Evolutionary conservation across 2,329 filamentous ascomycete genomes (phyloP).

Genomic region (Allantophomopsis lycopodina): DNA sequence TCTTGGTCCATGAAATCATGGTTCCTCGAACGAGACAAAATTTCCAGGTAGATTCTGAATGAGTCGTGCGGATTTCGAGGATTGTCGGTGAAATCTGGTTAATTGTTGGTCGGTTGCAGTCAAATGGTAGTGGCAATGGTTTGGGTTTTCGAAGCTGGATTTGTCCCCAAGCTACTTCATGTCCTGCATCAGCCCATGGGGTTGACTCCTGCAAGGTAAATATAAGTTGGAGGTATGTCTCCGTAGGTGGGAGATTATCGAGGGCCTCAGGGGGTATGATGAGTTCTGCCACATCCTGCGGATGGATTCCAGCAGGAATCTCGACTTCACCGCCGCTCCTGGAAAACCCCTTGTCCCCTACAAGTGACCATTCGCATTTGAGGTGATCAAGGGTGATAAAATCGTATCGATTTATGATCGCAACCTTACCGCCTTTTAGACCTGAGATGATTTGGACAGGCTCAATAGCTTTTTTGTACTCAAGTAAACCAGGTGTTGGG

Average conservation of each 20-base stretch:
- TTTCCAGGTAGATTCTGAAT: constrained; percentile 21
- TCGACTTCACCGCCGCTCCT: constrained; percentile 15
- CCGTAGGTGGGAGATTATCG: constrained; percentile 11
- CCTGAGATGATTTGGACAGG: constrained; percentile 20
- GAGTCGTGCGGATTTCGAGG: constrained; percentile 6
- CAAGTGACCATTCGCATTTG: constrained; percentile 26
- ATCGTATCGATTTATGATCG: constrained; percentile 32
- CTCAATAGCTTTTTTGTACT: constrained; percentile 26
- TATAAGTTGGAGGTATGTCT: constrained; percentile 32
- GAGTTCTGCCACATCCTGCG: constrained; percentile 11
- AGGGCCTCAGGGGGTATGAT: constrained; percentile 4
- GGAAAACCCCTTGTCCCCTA: constrained; percentile 18
- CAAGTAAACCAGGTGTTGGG: constrained; percentile 24
- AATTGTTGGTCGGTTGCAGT: constrained; percentile 8
- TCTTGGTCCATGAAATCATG: constrained; percentile 26
- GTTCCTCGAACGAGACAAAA: constrained; percentile 28
- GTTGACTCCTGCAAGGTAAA: constrained; percentile 29
- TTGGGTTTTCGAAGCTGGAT: constrained; percentile 23
- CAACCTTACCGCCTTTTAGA: constrained; percentile 6
- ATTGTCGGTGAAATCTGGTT: constrained; percentile 12
- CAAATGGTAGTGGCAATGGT: constrained; percentile 11
- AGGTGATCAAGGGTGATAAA: constrained; percentile 36
- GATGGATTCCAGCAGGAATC: constrained; percentile 23
- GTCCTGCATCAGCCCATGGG: constrained; percentile 35
- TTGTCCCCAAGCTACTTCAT: constrained; percentile 36